phyloP scores from a whole-genome alignment of 23 red algal genomes.

The Gracilaria caudata region DNA sequence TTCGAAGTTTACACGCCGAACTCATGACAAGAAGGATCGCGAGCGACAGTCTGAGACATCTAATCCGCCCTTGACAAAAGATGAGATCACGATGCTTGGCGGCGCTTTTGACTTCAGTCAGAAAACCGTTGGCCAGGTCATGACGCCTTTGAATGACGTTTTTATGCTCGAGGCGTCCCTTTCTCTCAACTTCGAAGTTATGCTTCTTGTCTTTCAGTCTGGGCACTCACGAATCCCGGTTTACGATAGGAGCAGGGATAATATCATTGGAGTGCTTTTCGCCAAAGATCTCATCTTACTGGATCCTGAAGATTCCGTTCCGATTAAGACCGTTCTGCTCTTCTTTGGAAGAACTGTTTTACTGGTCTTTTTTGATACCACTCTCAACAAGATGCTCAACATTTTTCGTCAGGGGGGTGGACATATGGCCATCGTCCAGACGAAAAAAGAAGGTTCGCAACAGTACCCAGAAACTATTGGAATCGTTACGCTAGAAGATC shows the following conservation, averaged over 20 bases:
- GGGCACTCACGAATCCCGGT: conserved; percentile 95
- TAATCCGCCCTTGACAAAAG: conserved; percentile 57
- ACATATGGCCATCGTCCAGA: conserved; percentile 92
- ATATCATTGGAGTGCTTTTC: conserved; percentile 93
- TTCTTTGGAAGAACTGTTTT: conserved; percentile 81
- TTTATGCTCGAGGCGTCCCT: conserved; percentile 90
- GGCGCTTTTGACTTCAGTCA: conserved; percentile 93
- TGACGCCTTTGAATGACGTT: conserved; percentile 92
- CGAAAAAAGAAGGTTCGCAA: conserved; percentile 48
- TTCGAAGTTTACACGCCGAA: neutral
- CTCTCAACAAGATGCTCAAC: conserved; percentile 86
- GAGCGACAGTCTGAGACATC: conserved; percentile 25
- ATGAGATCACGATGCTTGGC: conserved; percentile 87
- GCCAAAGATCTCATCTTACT: conserved; percentile 96
- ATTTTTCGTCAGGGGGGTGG: conserved; percentile 82
- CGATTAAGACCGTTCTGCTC: conserved; percentile 76
- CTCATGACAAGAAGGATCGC: conserved; percentile 44
- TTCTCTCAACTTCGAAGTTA: conserved; percentile 87
- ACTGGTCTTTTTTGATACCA: conserved; percentile 62
- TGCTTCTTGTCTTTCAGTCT: conserved; percentile 94
- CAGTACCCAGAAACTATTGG: conserved; percentile 67
- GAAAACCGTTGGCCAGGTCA: conserved; percentile 90
- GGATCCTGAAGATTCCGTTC: conserved; percentile 93
- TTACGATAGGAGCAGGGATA: conserved; percentile 74
- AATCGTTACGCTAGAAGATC: conserved; percentile 94